phyloP scores from a whole-genome alignment of 2,329 filamentous ascomycete species.

The Trichoderma aggressivum region DNA sequence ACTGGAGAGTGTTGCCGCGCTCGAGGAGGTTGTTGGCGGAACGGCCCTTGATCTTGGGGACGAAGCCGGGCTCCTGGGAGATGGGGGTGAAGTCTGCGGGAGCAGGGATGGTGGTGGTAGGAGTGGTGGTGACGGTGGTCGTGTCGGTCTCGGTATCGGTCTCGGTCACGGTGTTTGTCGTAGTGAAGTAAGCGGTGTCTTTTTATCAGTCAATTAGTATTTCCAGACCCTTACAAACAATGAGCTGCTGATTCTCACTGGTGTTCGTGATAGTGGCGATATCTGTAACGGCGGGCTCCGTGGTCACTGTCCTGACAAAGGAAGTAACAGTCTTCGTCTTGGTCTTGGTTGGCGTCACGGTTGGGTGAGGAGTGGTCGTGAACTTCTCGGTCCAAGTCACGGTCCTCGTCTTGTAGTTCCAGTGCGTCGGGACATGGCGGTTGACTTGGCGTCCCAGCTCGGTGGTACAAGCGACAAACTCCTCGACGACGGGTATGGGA shows the following conservation, averaged over 20 bases:
- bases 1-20: background rate
- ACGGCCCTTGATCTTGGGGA: slow-evolving; percentile 11
- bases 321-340: slow-evolving; percentile 1
- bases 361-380: slow-evolving; percentile 6
- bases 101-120: slow-evolving; percentile 8
- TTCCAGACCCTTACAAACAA: background rate
- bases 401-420: slow-evolving; percentile 2
- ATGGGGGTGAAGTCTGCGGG: slow-evolving; percentile 15
- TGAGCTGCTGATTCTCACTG: background rate
- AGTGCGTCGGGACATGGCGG: slow-evolving; percentile 7
- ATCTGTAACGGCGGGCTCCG: background rate
- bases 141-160: background rate
- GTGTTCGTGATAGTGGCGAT: background rate
- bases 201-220: background rate
- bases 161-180: background rate
- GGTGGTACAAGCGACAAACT: slow-evolving; percentile 1
- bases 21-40: background rate
- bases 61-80: background rate
- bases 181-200: slow-evolving; percentile 1
- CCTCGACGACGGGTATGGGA: background rate
- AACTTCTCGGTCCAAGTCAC: slow-evolving; percentile 1
- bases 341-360: slow-evolving; percentile 6
- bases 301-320: background rate
- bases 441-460: background rate
- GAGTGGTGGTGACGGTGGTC: background rate